Conservation (phyloP, 2,329 filamentous ascomycete species). For the Pyrenophora teres region DNA sequence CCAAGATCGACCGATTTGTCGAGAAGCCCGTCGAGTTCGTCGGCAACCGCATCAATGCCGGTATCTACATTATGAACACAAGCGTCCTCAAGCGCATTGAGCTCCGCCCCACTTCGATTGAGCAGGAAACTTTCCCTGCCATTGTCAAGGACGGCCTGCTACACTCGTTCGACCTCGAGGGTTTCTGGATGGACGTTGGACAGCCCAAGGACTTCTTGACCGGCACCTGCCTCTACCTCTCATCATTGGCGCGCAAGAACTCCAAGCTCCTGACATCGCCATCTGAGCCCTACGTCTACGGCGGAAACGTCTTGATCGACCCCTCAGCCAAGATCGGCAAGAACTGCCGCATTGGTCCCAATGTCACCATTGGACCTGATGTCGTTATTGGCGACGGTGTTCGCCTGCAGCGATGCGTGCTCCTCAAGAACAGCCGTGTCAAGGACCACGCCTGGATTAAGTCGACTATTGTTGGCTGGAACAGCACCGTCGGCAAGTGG, state of each 20-base stretch:
- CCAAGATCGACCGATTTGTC: conserved; percentile 96
- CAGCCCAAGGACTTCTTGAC: conserved; percentile 98
- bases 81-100: conserved; percentile 90
- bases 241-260: conserved; percentile 85
- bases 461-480: conserved; percentile 98
- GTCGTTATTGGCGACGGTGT: conserved; percentile 94
- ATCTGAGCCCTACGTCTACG: conserved; percentile 80
- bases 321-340: conserved; percentile 94
- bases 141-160: conserved; percentile 88
- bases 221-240: conserved; percentile 94
- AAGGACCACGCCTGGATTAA: conserved; percentile 99
- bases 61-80: conserved; percentile 97
- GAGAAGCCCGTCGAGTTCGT: conserved; percentile 99
- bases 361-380: conserved; percentile 92
- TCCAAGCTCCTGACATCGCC: conserved; percentile 79
- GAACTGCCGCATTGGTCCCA: conserved; percentile 97
- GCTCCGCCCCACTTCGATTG: conserved; percentile 93
- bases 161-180: conserved; percentile 94
- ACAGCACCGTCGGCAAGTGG: conserved; percentile 94
- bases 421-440: conserved; percentile 87
- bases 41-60: conserved; percentile 97
- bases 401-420: conserved; percentile 87
- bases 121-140: conserved; percentile 97
- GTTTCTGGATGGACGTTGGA: conserved; percentile 99
- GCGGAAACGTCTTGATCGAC: conserved; percentile 95